These are phyloP conservation scores for Cercospora citrullina DNA, from an alignment of 2,329 filamentous ascomycete genomes.

Conservation along the genomic window DNA sequence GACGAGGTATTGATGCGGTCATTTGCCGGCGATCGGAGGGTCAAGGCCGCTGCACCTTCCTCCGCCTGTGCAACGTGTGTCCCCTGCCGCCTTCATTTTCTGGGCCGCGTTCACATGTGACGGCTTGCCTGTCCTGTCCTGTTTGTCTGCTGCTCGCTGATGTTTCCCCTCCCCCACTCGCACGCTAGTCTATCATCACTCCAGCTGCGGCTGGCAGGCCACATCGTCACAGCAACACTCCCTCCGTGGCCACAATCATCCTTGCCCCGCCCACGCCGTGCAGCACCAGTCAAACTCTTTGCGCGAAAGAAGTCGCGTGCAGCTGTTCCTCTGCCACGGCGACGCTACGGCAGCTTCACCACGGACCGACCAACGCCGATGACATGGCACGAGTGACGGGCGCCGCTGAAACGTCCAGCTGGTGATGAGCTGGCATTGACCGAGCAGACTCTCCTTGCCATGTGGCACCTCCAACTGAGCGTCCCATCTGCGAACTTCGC, in stretches of 20 bases:
- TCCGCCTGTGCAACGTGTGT: background rate
- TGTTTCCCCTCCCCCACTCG: background rate
- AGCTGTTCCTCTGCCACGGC: background rate
- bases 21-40: background rate
- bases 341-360: background rate
- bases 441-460: background rate
- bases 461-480: background rate
- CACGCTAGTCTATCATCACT: too few species aligned
- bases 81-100: too few species aligned
- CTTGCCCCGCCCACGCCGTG: background rate
- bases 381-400: background rate
- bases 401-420: background rate
- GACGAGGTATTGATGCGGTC: background rate
- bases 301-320: background rate
- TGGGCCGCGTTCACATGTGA: background rate
- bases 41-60: background rate
- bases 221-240: background rate
- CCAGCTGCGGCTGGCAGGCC: background rate
- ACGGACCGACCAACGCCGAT: background rate
- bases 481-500: background rate
- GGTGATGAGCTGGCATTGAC: background rate
- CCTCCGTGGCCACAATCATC: background rate
- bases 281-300: background rate
- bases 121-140: background rate
- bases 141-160: background rate